Base-by-base conservation (phyloP, 352 stramenopile species). In the Phytophthora ohioensis region DNA sequence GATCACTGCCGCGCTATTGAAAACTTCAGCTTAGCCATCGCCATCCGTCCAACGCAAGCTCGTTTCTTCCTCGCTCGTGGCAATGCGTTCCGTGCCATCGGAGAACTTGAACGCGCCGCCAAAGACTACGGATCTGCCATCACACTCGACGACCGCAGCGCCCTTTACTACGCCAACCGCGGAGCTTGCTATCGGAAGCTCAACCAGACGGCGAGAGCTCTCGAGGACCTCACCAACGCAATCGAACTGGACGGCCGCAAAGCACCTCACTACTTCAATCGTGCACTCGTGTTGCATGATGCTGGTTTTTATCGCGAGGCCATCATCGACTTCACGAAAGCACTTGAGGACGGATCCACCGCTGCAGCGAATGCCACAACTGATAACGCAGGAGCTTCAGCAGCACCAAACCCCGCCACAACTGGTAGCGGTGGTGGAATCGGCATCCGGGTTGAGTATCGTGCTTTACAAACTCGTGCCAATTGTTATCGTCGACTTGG, bases 1-100 rank as follows among this genome's bases (percentile, higher is more conserved):
- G 85, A 92, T n/a, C 82, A 92, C 43, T 81, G 84, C 21, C 80
- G 78, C 12, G 85, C 87, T 3, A 94, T 93, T 57, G 87, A 94
- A 67, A 80, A 78, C 35, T 89, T 92, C 61, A 91, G 80, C 35
- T 73, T 94, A 52, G 85, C 85, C 30, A 92, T 94, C 31, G 84
- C 87, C 2, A 82, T 93, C 10, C 84, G 85, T 35, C 66, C 57
- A n/a, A 84, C 84, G 34, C 87, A 94, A 55, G 72, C 87, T 42
- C 80, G 87, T 4, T 94, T 93, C 60, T 94, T 92, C 66, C 75
- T 92, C 15, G 85, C 82, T 35, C 69, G 87, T 2, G 87, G 84
- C 3, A 94, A 94, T 64, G 84, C 81, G 2, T 91, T 94, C 57
- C 84, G 87, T 17, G 69, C 85, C 0, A 81, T 94, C 48, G 89